Evolutionary conservation across 1,139 yeast species (phyloP), one percentile per base, ranked within the genome.

Genomic region (Meyerozyma guilliermondii): DNA sequence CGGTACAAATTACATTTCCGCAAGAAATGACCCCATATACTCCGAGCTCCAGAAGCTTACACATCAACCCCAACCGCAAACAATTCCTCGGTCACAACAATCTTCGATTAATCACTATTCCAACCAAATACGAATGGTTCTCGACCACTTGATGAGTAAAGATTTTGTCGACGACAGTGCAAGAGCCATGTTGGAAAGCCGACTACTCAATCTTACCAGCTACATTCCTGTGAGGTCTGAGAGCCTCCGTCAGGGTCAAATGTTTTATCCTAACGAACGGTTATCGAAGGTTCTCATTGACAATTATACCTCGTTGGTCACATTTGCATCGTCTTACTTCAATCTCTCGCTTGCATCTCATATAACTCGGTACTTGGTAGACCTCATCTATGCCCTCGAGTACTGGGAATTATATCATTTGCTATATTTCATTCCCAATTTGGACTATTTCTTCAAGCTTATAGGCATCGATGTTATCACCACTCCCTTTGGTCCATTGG

Each of bases 341-440:
- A 70, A 71, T 49, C 49, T 71, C 38, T 58, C 73, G 1, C 52
- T 72, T 17, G 55, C 74, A 3, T 59, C 73, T 6, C 71, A 63
- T 34, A 51, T 70, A 16, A 71, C 74, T 11, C 62, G 62, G 41
- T 72, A 57, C 45, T 50, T 67, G 45, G 78, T 72, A 16, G 68
- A 65, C 39, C 47, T 71, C 33, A 56, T 72, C 8, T 70, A 72
- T 48, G 54, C 63, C 7, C 54, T 72, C 17, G 65, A 71, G 43
- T 72, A 70, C 49, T 72, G 77, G 77, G 78, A 72, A 48, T 61
- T 71, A 9, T 71, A 71, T 46, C 78, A 72, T 49, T 55, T 72
- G 20, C 49, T 71, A 8, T 56, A 61, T 39, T 46, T 63, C 18
- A 45, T 70, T 4, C 72, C 75, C 0, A 57, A 62, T 33, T 53